Percentiles rank a stretch among this genome's conserved stretches.
Evolutionary conservation across 192 early-diverging fungal genomes (phyloP).

Genomic region (Chytriomyces confervae): DNA sequence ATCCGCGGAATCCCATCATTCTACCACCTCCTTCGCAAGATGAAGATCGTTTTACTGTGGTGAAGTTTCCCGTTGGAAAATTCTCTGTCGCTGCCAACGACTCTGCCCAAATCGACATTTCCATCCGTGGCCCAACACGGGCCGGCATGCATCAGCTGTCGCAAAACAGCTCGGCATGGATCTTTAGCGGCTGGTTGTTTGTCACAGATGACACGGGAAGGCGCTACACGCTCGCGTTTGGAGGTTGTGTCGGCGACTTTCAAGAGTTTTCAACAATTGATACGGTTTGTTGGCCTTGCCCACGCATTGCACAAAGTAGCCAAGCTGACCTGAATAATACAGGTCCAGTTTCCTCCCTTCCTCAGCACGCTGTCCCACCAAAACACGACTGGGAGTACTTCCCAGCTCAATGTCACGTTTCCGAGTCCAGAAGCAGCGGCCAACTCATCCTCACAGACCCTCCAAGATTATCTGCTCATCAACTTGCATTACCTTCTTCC

Average conservation of each 20-base stretch:
- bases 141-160: background rate
- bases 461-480: constrained; percentile 13
- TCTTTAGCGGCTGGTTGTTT: constrained; percentile 8
- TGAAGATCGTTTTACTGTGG: background rate
- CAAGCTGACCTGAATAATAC: background rate
- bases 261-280: constrained; percentile 2
- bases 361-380: background rate
- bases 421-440: background rate
- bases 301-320: background rate
- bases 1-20: constrained; percentile 14
- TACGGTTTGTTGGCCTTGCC: background rate
- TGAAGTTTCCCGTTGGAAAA: background rate
- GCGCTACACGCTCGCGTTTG: constrained; percentile 2
- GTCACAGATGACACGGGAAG: background rate
- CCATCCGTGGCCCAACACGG: constrained; percentile 35
- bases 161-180: background rate
- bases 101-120: constrained; percentile 29
- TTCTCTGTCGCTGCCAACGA: constrained; percentile 37
- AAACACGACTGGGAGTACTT: background rate
- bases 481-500: constrained; percentile 5
- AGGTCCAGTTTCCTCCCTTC: background rate
- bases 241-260: constrained; percentile 8
- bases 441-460: background rate
- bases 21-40: background rate
- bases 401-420: background rate